phyloP scores from a whole-genome alignment of 305 asterid species.

The Ajuga reptans region DNA sequence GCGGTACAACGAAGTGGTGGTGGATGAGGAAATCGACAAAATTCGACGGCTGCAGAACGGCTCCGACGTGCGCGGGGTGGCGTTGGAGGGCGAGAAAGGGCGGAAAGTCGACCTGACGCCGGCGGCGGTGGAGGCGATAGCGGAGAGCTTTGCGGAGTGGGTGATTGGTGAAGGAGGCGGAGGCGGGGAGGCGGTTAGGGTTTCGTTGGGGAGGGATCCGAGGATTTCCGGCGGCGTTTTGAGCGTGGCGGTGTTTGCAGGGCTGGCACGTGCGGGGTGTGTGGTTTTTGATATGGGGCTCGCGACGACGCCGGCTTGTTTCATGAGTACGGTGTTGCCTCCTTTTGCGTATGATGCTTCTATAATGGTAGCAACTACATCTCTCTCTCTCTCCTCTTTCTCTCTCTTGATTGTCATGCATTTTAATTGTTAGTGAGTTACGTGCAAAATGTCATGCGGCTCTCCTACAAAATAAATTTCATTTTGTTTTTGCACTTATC shows the following conservation, averaged over 20 bases:
- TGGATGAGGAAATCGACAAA: conserved; percentile 70
- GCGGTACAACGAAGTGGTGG: conserved; percentile 36
- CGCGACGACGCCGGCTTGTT: conserved; percentile 92
- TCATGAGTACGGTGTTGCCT: conserved; percentile 73
- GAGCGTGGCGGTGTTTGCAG: conserved; percentile 62
- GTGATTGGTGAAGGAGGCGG: conserved; percentile 29
- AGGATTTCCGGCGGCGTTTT: conserved; percentile 55
- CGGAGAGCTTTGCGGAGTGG: conserved; percentile 93
- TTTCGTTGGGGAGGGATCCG: conserved; percentile 78
- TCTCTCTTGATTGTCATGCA: too few relatives aligned
- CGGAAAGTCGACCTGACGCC: conserved; percentile 63
- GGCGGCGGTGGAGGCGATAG: conserved; percentile 78
- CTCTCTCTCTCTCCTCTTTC: too few relatives aligned
- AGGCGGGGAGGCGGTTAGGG: conserved; percentile 25
- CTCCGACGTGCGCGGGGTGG: conserved; percentile 90
- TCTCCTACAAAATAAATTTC: too few relatives aligned
- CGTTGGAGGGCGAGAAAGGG: conserved; percentile 77
- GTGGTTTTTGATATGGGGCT: conserved; percentile 72
- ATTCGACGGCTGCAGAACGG: conserved; percentile 80
- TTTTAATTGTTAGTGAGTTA: too few relatives aligned
- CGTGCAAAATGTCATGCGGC: too few relatives aligned
- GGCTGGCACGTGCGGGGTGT: conserved; percentile 70
- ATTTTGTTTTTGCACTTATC: too few relatives aligned
- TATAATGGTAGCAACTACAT: conserved; percentile 46
- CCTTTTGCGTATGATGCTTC: conserved; percentile 68